Percentiles rank a stretch among this genome's conserved stretches.
These are phyloP conservation scores for Cryphonectria naterciae DNA, from an alignment of 2,329 filamentous ascomycete genomes.

Conservation along the genomic window DNA sequence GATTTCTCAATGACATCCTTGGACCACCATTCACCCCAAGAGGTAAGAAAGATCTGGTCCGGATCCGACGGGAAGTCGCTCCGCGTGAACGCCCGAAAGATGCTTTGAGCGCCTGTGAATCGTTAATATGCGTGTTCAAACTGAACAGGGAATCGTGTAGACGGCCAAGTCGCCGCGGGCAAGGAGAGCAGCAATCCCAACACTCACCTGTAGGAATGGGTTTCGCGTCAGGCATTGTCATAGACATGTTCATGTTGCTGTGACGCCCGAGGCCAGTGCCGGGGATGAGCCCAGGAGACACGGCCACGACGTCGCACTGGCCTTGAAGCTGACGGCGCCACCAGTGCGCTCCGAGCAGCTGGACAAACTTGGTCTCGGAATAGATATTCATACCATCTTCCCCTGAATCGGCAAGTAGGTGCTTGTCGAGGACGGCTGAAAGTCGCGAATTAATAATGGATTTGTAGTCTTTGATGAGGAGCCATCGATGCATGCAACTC, in stretches of 20 bases:
- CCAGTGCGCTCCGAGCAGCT: constrained; percentile 57
- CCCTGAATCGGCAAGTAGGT: constrained; percentile 46
- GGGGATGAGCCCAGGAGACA: constrained; percentile 58
- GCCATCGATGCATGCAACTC: constrained; percentile 21
- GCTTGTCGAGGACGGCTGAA: constrained; percentile 42
- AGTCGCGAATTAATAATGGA: background rate
- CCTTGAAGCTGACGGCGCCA: constrained; percentile 57
- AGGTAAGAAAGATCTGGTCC: constrained; percentile 57
- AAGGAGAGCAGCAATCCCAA: too few species aligned
- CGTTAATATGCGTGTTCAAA: background rate
- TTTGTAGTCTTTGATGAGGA: background rate
- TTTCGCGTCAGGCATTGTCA: constrained; percentile 52
- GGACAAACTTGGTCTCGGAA: constrained; percentile 52
- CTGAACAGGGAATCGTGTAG: background rate
- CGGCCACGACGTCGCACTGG: constrained; percentile 52
- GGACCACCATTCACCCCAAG: constrained; percentile 61
- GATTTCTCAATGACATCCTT: constrained; percentile 46
- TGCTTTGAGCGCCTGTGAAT: constrained; percentile 47
- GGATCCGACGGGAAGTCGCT: constrained; percentile 55
- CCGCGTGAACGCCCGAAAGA: constrained; percentile 49
- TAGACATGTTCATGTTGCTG: constrained; percentile 35
- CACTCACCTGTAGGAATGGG: constrained; percentile 48
- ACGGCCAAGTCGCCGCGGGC: background rate
- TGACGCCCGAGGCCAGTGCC: constrained; percentile 47
- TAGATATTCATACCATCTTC: constrained; percentile 41